phyloP scores from a whole-genome alignment of 129 eudicot species.

The Oenanthe sinensis region DNA sequence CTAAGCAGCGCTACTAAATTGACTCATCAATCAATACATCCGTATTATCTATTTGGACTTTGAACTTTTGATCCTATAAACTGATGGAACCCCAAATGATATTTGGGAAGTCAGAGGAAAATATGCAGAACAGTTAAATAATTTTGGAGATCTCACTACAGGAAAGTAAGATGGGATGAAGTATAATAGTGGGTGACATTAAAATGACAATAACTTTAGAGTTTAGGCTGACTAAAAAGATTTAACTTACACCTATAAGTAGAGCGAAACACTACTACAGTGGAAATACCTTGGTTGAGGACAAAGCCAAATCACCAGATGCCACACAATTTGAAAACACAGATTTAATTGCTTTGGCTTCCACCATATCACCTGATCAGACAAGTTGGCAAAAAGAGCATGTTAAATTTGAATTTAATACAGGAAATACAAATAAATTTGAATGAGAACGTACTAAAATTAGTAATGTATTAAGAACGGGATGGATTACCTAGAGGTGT shows the following conservation, averaged over 20 bases:
- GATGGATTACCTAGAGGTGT: slow-evolving; percentile 63
- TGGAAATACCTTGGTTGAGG: slow-evolving; percentile 74
- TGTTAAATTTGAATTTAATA: neutral
- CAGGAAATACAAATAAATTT: neutral
- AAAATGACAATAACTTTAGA: neutral
- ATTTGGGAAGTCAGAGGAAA: neutral
- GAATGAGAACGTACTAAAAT: neutral
- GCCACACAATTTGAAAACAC: slow-evolving; percentile 56
- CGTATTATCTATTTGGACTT: neutral
- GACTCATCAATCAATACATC: neutral
- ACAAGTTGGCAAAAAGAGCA: neutral
- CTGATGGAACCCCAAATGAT: neutral
- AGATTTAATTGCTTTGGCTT: slow-evolving; percentile 77
- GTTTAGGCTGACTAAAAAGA: neutral
- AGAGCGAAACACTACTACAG: neutral
- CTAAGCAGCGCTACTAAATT: neutral
- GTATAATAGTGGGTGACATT: neutral
- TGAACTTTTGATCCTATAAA: neutral
- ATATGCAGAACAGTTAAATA: neutral
- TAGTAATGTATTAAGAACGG: neutral
- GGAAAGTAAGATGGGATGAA: neutral
- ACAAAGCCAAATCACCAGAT: slow-evolving; percentile 70
- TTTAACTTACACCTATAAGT: neutral
- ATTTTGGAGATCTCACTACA: neutral
- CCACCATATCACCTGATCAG: slow-evolving; percentile 66